phyloP scores from a whole-genome alignment of 83 land plant species.

The Thuja plicata region DNA sequence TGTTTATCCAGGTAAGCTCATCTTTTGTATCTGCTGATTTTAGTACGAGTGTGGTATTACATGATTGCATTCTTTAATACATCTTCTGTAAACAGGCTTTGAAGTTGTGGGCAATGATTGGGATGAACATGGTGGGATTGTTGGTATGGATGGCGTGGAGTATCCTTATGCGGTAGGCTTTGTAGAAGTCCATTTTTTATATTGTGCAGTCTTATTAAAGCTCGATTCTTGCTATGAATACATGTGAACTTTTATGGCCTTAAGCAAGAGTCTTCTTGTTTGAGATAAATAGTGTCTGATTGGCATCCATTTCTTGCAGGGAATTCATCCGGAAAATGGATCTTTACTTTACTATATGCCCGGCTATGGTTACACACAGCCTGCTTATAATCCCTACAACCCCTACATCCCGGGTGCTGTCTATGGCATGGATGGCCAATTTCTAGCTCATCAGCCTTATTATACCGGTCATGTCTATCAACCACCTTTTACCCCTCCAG shows the following conservation, averaged over 20 bases:
- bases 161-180: slow-evolving; percentile 37
- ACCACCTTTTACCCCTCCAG: slow-evolving; percentile 28
- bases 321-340: slow-evolving; percentile 46
- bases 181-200: not conserved
- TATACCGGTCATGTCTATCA: slow-evolving; percentile 21
- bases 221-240: not conserved
- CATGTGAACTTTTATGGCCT: not conserved
- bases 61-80: not conserved
- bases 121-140: slow-evolving; percentile 28
- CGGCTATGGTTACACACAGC: slow-evolving; percentile 23
- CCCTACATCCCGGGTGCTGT: slow-evolving; percentile 30
- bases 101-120: slow-evolving; percentile 26
- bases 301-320: slow-evolving; percentile 22
- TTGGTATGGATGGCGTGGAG: slow-evolving; percentile 34
- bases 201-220: not conserved
- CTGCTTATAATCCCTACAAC: slow-evolving; percentile 29
- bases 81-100: slow-evolving; percentile 20
- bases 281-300: not conserved
- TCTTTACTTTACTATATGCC: slow-evolving; percentile 31
- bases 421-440: slow-evolving; percentile 42
- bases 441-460: slow-evolving; percentile 31
- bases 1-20: slow-evolving; percentile 43
- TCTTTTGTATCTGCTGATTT: not conserved
- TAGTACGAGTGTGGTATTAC: not conserved
- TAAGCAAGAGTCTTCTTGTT: not conserved